phyloP scores from a whole-genome alignment of 768 basidiomycete genomes.

The Hydnomerulius pinastri region DNA sequence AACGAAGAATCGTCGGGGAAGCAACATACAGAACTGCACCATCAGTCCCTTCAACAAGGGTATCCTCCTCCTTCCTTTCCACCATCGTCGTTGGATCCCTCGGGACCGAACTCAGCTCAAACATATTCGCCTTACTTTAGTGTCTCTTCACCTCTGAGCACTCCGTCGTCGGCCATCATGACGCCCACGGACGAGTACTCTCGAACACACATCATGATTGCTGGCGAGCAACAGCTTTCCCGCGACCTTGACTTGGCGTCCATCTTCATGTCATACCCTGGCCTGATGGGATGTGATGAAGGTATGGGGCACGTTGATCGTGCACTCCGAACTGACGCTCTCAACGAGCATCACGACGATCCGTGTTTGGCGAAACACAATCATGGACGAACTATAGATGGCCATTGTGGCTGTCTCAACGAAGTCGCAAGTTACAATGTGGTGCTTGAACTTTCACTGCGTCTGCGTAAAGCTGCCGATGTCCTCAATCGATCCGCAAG shows the following conservation, averaged over 20 bases:
- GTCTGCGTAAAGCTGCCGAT: constrained; percentile 61
- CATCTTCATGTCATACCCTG: constrained; percentile 40
- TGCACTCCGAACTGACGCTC: neutral
- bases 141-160: constrained; percentile 26
- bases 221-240: constrained; percentile 24
- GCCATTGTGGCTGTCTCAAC: constrained; percentile 60
- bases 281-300: constrained; percentile 19
- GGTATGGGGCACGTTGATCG: constrained; percentile 10
- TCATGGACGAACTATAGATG: constrained; percentile 20
- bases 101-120: constrained; percentile 14
- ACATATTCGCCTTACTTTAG: constrained; percentile 20
- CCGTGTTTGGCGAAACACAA: constrained; percentile 15
- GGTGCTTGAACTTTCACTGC: constrained; percentile 65
- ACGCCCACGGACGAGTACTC: constrained; percentile 50
- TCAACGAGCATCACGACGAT: constrained; percentile 8
- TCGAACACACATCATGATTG: constrained; percentile 31
- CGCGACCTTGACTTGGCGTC: constrained; percentile 46
- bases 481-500: constrained; percentile 49
- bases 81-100: constrained; percentile 31
- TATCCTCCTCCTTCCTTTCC: constrained; percentile 34
- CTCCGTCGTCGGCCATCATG: constrained; percentile 36
- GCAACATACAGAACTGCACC: neutral
- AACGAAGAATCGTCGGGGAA: constrained; percentile 8
- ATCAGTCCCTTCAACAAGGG: constrained; percentile 18
- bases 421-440: constrained; percentile 55